Evolutionary conservation across 2,329 filamentous ascomycete species (phyloP).

Genomic region (Berkeleyomyces basicola): DNA sequence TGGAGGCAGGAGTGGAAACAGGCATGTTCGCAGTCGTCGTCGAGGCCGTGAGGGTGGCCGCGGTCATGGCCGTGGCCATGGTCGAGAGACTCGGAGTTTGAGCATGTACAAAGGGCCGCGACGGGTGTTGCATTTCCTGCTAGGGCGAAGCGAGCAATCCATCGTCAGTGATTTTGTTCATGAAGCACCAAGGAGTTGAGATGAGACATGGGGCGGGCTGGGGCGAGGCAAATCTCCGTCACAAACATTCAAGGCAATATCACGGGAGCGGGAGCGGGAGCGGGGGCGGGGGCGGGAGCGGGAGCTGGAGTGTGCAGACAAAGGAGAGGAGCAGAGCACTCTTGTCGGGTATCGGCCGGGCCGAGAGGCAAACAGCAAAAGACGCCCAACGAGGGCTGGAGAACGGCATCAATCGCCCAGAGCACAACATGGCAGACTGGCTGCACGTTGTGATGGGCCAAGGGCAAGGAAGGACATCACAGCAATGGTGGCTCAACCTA

Average conservation of each 20-base stretch:
- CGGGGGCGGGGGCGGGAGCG: background rate
- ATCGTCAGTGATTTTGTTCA: conserved; percentile 14
- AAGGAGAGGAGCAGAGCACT: no score
- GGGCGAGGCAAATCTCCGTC: background rate
- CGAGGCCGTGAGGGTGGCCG: background rate
- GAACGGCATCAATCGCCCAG: conserved; percentile 1
- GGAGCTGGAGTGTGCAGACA: no score
- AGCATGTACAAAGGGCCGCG: conserved; percentile 32
- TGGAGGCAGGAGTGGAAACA: background rate
- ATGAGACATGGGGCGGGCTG: background rate
- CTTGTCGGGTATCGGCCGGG: no score
- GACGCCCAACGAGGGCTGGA: background rate
- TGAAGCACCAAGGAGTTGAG: conserved; percentile 1
- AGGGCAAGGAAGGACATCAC: conserved; percentile 14
- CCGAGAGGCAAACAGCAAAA: background rate
- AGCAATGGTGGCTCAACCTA: conserved; percentile 14
- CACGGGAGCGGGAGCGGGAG: background rate
- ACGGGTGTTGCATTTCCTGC: conserved; percentile 48
- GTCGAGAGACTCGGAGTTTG: conserved; percentile 9
- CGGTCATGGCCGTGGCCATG: conserved; percentile 21
- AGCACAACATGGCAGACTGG: background rate
- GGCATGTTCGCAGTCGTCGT: conserved; percentile 21
- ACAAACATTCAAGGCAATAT: background rate
- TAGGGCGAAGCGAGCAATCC: conserved; percentile 17
- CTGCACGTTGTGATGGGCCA: conserved; percentile 9